A percentile compares a stretch with the other conserved stretches of the same genome.
These are phyloP conservation scores for Picea mariana DNA, from an alignment of 83 land plant genomes.

Conservation along the genomic window DNA sequence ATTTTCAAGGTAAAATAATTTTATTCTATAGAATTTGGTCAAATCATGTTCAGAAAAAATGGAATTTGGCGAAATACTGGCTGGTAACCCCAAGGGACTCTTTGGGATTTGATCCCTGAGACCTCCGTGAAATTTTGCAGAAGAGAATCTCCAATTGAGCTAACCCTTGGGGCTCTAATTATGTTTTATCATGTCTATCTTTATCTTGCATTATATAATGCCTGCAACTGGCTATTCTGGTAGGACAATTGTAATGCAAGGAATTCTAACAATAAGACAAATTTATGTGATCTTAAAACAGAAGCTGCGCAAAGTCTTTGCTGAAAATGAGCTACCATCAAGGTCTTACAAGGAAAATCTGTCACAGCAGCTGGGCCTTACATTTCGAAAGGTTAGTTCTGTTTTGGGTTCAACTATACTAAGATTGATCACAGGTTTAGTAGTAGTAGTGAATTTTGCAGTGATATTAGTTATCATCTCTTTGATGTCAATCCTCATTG, in stretches of 20 bases:
- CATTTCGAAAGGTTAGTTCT: constrained; percentile 45
- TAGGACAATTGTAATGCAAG: neutral
- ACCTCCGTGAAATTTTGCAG: no score
- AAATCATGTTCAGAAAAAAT: no score
- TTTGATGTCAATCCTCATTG: constrained; percentile 4
- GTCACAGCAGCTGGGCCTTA: constrained; percentile 49
- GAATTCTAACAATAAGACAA: neutral
- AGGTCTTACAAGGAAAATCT: constrained; percentile 41
- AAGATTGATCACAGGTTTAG: neutral
- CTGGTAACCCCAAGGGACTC: no score
- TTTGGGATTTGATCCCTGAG: no score
- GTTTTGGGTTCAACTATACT: neutral
- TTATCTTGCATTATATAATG: neutral
- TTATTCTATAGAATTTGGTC: no score
- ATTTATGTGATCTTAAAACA: constrained; percentile 18
- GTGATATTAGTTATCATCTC: constrained; percentile 6
- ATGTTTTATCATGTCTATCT: neutral
- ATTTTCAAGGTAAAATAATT: no score
- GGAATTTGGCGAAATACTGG: no score
- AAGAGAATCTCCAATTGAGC: no score
- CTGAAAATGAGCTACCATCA: constrained; percentile 73
- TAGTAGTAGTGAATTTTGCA: neutral
- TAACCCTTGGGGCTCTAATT: no score
- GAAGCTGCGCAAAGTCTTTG: constrained; percentile 62
- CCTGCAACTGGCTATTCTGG: neutral